Evolutionary conservation across 441 rosid species (phyloP).

Genomic region (Bocquillonia castaneifolia): DNA sequence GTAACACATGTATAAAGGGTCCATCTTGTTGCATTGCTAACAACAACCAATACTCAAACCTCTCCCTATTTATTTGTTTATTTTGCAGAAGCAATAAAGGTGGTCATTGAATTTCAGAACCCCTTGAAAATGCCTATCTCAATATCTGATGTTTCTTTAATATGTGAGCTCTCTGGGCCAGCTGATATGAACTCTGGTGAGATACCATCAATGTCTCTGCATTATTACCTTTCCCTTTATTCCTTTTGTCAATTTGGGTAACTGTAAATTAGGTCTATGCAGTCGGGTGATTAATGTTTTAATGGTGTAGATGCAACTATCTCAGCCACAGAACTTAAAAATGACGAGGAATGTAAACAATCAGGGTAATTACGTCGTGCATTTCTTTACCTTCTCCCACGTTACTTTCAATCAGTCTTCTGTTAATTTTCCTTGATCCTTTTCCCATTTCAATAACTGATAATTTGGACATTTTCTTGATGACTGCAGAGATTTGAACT

Average conservation of each 20-base stretch:
- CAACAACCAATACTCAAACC: neutral
- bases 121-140: constrained; percentile 76
- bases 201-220: constrained; percentile 26
- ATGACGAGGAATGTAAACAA: constrained; percentile 39
- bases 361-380: constrained; percentile 35
- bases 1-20: neutral
- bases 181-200: constrained; percentile 65
- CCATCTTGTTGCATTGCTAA: neutral
- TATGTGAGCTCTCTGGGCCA: constrained; percentile 64
- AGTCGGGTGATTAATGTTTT: constrained; percentile 20
- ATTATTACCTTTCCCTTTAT: constrained; percentile 10
- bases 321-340: constrained; percentile 39
- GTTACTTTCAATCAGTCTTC: neutral
- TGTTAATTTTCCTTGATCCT: neutral
- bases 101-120: constrained; percentile 70
- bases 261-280: neutral
- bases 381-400: neutral
- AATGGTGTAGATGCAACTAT: constrained; percentile 44
- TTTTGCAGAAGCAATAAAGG: constrained; percentile 73
- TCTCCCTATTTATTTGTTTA: constrained; percentile 3
- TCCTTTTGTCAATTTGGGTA: constrained; percentile 6
- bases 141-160: constrained; percentile 62
- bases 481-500: constrained; percentile 46
- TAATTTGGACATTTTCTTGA: constrained; percentile 20
- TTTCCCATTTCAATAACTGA: constrained; percentile 12